Percentiles rank a stretch among this genome's conserved stretches.
Conservation (phyloP, 192 early-diverging fungal species). For the Thamnidium elegans region DNA sequence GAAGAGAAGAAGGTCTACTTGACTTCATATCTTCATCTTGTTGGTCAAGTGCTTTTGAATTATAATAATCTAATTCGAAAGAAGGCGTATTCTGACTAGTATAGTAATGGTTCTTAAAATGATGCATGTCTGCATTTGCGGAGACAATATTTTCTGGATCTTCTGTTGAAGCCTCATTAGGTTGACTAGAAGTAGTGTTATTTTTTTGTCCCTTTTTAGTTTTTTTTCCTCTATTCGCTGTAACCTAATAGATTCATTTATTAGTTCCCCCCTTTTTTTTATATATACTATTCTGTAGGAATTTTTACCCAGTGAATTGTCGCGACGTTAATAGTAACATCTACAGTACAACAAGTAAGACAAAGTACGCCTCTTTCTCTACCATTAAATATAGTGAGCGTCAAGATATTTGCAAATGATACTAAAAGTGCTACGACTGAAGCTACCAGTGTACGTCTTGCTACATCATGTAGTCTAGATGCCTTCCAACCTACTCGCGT, state of each 20-base stretch:
- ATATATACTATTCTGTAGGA: no score
- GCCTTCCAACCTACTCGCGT: constrained; percentile 3
- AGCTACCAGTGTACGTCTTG: constrained; percentile 42
- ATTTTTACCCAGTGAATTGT: constrained; percentile 48
- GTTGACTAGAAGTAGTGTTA: background rate
- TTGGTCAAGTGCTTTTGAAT: no score
- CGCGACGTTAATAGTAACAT: constrained; percentile 46
- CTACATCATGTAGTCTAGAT: constrained; percentile 33
- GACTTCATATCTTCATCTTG: no score
- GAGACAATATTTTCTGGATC: no score
- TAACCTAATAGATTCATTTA: constrained; percentile 1
- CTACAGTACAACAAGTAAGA: constrained; percentile 44
- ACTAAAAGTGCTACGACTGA: constrained; percentile 40
- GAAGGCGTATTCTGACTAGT: no score
- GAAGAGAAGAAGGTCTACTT: constrained; percentile 10
- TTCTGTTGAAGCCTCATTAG: no score
- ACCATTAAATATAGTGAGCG: constrained; percentile 37
- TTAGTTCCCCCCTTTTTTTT: no score
- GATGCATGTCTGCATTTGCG: no score
- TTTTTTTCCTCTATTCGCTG: background rate
- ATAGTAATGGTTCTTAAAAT: no score
- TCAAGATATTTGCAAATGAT: constrained; percentile 42
- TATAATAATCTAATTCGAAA: no score
- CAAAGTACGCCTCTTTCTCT: constrained; percentile 46
- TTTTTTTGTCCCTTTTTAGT: background rate